Percentiles rank a stretch among this genome's conserved stretches.
Conservation (phyloP, 768 basidiomycete genomes). For the Polyporus arcularius region DNA sequence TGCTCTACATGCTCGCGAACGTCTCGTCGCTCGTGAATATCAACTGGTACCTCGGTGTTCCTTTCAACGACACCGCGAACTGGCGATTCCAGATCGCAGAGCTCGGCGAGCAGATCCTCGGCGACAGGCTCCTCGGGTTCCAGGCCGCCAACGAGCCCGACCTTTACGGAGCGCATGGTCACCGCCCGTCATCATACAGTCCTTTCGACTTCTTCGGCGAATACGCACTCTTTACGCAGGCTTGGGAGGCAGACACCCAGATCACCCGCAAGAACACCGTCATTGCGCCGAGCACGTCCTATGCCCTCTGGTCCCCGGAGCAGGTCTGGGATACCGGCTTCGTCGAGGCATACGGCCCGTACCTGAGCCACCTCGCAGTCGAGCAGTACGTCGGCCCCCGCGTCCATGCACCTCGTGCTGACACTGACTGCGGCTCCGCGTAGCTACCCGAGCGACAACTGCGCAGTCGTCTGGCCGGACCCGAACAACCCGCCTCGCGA, state of each 20-base stretch:
- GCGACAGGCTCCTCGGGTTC: conserved; percentile 61
- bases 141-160: conserved; percentile 85
- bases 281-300: conserved; percentile 62
- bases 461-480: conserved; percentile 28
- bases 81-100: conserved; percentile 57
- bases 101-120: conserved; percentile 61
- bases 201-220: conserved; percentile 52
- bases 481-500: conserved; percentile 27
- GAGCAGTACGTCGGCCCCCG: conserved; percentile 44
- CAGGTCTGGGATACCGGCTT: conserved; percentile 55
- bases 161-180: conserved; percentile 52
- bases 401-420: background rate
- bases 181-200: conserved; percentile 36
- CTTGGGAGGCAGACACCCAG: conserved; percentile 41
- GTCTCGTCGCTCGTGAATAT: conserved; percentile 42
- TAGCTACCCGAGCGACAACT: conserved; percentile 41
- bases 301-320: conserved; percentile 52
- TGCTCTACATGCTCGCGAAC: conserved; percentile 60
- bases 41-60: conserved; percentile 54
- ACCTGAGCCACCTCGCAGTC: conserved; percentile 49
- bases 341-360: conserved; percentile 41
- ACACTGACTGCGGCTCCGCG: no score
- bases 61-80: conserved; percentile 65
- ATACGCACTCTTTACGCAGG: conserved; percentile 48
- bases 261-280: conserved; percentile 49